phyloP scores from a whole-genome alignment of 768 basidiomycete species.

The Agrocybe praecox region DNA sequence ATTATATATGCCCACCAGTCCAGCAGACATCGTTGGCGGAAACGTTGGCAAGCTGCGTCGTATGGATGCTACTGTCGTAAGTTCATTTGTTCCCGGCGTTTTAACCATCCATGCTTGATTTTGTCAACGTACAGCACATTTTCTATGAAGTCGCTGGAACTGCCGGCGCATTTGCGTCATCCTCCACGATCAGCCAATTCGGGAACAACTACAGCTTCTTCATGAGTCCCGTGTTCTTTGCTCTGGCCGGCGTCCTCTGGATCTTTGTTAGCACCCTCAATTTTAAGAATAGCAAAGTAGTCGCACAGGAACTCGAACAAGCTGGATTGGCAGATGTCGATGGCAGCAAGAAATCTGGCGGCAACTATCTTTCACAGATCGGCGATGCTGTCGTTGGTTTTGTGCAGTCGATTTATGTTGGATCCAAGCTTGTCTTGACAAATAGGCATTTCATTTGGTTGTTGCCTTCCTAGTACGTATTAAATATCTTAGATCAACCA shows the following conservation, averaged over 20 bases:
- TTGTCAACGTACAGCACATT: slow-evolving; percentile 22
- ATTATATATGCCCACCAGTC: slow-evolving; percentile 13
- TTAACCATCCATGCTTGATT: background rate
- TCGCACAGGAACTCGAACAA: slow-evolving; percentile 22
- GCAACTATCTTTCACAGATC: slow-evolving; percentile 26
- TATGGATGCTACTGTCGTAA: slow-evolving; percentile 33
- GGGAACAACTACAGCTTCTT: slow-evolving; percentile 38
- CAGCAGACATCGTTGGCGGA: slow-evolving; percentile 35
- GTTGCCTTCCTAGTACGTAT: slow-evolving; percentile 27
- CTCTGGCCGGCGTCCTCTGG: slow-evolving; percentile 27
- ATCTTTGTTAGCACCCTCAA: slow-evolving; percentile 25
- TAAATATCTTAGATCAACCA: background rate
- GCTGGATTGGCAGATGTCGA: slow-evolving; percentile 24
- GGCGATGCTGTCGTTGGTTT: slow-evolving; percentile 22
- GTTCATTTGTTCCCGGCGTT: background rate
- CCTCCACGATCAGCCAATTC: slow-evolving; percentile 30
- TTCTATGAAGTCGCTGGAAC: slow-evolving; percentile 35
- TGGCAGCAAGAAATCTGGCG: slow-evolving; percentile 1
- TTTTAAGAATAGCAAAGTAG: slow-evolving; percentile 17
- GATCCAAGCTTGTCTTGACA: slow-evolving; percentile 26
- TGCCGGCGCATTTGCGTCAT: slow-evolving; percentile 29
- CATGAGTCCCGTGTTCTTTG: slow-evolving; percentile 32
- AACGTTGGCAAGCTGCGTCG: slow-evolving; percentile 31
- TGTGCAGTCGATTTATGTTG: slow-evolving; percentile 28
- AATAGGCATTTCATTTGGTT: slow-evolving; percentile 31